A percentile compares a stretch with the other conserved stretches of the same genome.
Conservation (phyloP, 768 basidiomycete species). For the Auriscalpium microsporum region DNA sequence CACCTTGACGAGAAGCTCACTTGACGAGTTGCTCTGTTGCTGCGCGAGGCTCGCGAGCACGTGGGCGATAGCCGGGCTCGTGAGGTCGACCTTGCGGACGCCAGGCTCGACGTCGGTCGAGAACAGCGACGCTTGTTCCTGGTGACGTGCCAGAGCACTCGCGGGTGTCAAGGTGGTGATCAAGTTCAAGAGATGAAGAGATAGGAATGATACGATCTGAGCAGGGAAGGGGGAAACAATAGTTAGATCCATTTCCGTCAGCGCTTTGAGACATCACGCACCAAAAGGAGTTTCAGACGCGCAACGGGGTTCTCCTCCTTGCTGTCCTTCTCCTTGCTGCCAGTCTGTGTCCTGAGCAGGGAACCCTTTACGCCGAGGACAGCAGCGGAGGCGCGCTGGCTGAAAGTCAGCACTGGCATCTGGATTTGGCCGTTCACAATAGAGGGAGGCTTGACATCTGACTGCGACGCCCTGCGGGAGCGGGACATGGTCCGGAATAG, state of each 20-base stretch:
- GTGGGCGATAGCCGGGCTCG: slow-evolving; percentile 48
- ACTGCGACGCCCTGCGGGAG: slow-evolving; percentile 23
- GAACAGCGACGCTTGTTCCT: slow-evolving; percentile 21
- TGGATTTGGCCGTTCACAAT: slow-evolving; percentile 15
- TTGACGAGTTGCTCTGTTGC: slow-evolving; percentile 13
- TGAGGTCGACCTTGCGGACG: slow-evolving; percentile 60
- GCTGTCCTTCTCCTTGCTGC: slow-evolving; percentile 30
- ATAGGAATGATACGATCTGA: slow-evolving; percentile 84
- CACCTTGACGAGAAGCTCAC: slow-evolving; percentile 50
- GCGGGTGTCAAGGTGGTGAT: slow-evolving; percentile 79
- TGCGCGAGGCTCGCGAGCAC: slow-evolving; percentile 29
- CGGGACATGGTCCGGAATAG: slow-evolving; percentile 44
- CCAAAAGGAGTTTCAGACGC: slow-evolving; percentile 80
- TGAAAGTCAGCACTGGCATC: slow-evolving; percentile 15
- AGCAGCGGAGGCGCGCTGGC: slow-evolving; percentile 22
- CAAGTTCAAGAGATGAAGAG: slow-evolving; percentile 86
- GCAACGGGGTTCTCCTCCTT: slow-evolving; percentile 76
- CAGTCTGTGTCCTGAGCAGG: slow-evolving; percentile 26
- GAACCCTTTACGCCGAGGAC: slow-evolving; percentile 44
- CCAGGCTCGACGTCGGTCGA: slow-evolving; percentile 16
- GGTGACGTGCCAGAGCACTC: slow-evolving; percentile 42
- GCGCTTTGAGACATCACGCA: slow-evolving; percentile 27
- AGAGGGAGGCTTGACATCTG: slow-evolving; percentile 14
- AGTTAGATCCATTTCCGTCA: neutral
- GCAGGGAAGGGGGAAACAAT: neutral